phyloP scores from a whole-genome alignment of 306 rosid species.

The Dryas octopetala region DNA sequence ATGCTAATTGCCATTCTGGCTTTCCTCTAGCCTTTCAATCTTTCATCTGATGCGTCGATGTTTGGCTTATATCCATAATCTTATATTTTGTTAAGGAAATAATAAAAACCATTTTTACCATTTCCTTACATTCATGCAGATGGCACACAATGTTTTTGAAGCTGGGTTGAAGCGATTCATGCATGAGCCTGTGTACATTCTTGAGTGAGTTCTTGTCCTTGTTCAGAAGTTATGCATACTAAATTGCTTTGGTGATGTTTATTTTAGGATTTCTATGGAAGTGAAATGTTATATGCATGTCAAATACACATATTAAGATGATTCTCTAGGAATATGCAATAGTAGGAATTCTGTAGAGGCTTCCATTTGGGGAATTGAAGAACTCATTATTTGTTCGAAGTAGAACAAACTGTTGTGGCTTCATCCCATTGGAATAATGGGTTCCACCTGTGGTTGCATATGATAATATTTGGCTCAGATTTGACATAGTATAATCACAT shows the following conservation, averaged over 20 bases:
- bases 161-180: slow-evolving; percentile 88
- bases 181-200: slow-evolving; percentile 92
- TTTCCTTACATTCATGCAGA: slow-evolving; percentile 53
- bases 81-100: neutral
- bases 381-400: neutral
- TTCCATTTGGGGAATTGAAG: neutral
- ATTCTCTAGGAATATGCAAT: neutral
- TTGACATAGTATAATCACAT: neutral
- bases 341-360: neutral
- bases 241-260: slow-evolving; percentile 21
- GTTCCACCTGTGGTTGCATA: neutral
- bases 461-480: neutral
- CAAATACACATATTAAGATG: neutral
- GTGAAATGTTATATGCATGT: slow-evolving; percentile 16
- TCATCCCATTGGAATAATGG: neutral
- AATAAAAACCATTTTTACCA: neutral
- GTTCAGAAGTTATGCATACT: slow-evolving; percentile 8
- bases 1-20: too few relatives aligned
- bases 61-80: too few relatives aligned
- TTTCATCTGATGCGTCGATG: too few relatives aligned
- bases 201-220: slow-evolving; percentile 69
- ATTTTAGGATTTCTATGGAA: slow-evolving; percentile 3
- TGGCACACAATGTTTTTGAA: slow-evolving; percentile 95
- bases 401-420: slow-evolving; percentile 3
- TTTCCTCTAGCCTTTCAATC: too few relatives aligned